These are phyloP conservation scores for Plantago ovata DNA, from an alignment of 257 asterid genomes.

Conservation along the genomic window DNA sequence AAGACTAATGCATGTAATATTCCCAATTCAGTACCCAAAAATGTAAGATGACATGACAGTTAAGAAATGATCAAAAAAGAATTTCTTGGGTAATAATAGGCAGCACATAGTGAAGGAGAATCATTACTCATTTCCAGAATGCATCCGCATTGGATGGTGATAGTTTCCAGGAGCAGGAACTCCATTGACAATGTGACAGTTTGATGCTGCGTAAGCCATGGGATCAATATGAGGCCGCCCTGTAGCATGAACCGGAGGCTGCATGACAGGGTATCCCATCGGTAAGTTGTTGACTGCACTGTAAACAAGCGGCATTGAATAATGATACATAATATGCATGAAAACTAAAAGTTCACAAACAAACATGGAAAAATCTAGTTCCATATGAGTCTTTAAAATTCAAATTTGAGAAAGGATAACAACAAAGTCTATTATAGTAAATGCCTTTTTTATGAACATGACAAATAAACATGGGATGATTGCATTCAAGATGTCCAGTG, in stretches of 20 bases:
- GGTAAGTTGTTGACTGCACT: conserved; percentile 79
- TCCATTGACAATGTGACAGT: conserved; percentile 61
- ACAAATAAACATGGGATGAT: background rate
- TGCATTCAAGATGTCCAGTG: background rate
- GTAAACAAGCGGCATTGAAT: conserved; percentile 34
- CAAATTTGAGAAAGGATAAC: no score
- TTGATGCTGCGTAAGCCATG: conserved; percentile 40
- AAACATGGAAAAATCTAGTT: background rate
- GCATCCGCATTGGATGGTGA: conserved; percentile 55
- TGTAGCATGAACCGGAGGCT: conserved; percentile 43
- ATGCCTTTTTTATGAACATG: no score
- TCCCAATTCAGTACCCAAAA: no score
- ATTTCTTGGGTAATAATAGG: no score
- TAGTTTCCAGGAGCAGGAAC: conserved; percentile 59
- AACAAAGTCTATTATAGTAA: no score
- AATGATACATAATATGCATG: conserved; percentile 8
- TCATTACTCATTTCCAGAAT: conserved; percentile 63
- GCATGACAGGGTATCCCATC: conserved; percentile 70
- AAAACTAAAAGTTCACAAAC: conserved; percentile 5
- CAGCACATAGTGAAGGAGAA: conserved; percentile 16
- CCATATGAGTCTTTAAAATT: no score
- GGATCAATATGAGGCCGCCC: conserved; percentile 60
- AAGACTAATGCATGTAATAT: no score
- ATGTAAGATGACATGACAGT: background rate
- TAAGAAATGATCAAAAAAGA: background rate